Conservation (phyloP, 1,284 basidiomycete species). For the Malassezia caprae region DNA sequence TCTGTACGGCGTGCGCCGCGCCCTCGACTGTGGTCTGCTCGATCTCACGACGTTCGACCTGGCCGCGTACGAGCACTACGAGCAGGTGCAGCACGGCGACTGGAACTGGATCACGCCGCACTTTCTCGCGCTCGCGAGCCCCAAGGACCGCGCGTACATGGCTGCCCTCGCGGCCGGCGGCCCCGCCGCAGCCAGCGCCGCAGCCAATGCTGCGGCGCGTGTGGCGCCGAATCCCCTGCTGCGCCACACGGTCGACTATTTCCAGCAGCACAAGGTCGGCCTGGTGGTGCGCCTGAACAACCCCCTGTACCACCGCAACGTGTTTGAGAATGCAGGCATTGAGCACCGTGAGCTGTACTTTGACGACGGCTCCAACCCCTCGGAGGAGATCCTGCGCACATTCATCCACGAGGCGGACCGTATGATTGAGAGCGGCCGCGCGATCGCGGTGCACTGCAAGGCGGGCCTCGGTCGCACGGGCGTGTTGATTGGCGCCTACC, state of each 20-base stretch:
- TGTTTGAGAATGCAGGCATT: slow-evolving; percentile 77
- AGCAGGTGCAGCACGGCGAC: slow-evolving; percentile 58
- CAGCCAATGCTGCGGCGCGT: slow-evolving; percentile 5
- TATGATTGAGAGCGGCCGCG: slow-evolving; percentile 65
- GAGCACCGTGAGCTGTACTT: slow-evolving; percentile 75
- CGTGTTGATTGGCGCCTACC: slow-evolving; percentile 80
- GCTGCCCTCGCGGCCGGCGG: slow-evolving; percentile 48
- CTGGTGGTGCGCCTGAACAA: slow-evolving; percentile 93
- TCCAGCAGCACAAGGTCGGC: slow-evolving; percentile 73
- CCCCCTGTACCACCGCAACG: slow-evolving; percentile 74
- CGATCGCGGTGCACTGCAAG: slow-evolving; percentile 78
- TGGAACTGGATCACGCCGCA: slow-evolving; percentile 75
- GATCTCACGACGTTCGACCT: slow-evolving; percentile 75
- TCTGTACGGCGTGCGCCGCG: slow-evolving; percentile 89
- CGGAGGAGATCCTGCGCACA: slow-evolving; percentile 79
- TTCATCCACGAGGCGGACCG: slow-evolving; percentile 78
- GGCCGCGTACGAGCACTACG: slow-evolving; percentile 83
- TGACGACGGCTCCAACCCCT: slow-evolving; percentile 94
- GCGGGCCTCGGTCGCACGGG: slow-evolving; percentile 86
- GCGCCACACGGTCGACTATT: slow-evolving; percentile 76
- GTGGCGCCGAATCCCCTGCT: slow-evolving; percentile 9
- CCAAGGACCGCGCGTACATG: slow-evolving; percentile 50
- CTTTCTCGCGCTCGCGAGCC: slow-evolving; percentile 80
- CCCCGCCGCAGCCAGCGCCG: slow-evolving; percentile 10
- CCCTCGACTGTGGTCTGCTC: slow-evolving; percentile 74